Evolutionary conservation across 2,329 filamentous ascomycete species (phyloP).

Genomic region (Alternaria consortialis): DNA sequence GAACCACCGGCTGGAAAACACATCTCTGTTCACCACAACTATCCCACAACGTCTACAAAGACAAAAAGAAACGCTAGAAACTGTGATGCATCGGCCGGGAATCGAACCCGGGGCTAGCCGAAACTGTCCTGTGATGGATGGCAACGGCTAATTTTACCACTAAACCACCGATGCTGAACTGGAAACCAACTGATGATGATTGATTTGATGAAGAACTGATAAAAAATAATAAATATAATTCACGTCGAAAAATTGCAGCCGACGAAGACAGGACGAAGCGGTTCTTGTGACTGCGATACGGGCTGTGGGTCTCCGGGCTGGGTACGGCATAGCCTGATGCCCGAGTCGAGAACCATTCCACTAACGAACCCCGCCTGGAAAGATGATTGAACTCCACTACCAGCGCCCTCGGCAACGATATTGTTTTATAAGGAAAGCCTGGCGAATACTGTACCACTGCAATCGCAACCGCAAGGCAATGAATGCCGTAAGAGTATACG

Average conservation of each 20-base stretch:
- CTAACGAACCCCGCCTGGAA: background rate
- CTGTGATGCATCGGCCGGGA: slow-evolving; percentile 7
- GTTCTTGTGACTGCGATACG: background rate
- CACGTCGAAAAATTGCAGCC: background rate
- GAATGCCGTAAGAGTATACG: background rate
- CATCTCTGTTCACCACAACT: background rate
- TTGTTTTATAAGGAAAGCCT: background rate
- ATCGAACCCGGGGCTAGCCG: slow-evolving; percentile 32
- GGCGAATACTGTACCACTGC: background rate
- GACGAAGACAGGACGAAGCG: background rate
- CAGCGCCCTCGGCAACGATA: background rate
- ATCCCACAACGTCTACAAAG: background rate
- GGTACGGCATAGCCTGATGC: background rate
- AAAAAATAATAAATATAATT: accelerated
- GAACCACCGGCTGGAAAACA: background rate
- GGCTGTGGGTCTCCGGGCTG: background rate
- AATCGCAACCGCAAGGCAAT: background rate
- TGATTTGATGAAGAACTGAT: background rate
- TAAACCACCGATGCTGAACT: slow-evolving; percentile 28
- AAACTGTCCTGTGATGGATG: slow-evolving; percentile 15
- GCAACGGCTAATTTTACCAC: slow-evolving; percentile 35
- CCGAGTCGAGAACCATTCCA: background rate
- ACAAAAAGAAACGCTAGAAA: background rate
- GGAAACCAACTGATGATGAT: background rate
- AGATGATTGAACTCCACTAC: background rate